Evolutionary conservation across 2,329 filamentous ascomycete genomes (phyloP).

Genomic region (Aspergillus versicolor): DNA sequence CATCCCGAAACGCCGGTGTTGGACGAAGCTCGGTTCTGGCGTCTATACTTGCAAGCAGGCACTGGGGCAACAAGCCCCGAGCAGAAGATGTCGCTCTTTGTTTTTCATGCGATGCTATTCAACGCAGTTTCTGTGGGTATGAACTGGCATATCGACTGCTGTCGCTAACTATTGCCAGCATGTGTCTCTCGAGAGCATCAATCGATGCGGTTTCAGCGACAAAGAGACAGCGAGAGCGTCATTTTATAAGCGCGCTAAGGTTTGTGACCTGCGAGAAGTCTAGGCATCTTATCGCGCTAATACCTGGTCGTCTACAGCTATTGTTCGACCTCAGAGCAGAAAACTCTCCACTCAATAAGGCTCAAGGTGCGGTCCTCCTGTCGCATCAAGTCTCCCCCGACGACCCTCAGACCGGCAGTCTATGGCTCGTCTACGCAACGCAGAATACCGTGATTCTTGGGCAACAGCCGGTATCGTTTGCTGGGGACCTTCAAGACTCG

Average conservation of each 20-base stretch:
- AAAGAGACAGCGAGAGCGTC: slow-evolving; percentile 1
- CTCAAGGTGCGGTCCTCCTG: slow-evolving; percentile 8
- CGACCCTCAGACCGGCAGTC: slow-evolving; percentile 4
- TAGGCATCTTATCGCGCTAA: background rate
- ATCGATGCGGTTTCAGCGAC: slow-evolving; percentile 5
- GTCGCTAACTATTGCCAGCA: background rate
- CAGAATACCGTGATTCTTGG: slow-evolving; percentile 7
- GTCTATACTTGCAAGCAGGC: background rate
- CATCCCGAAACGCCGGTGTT: slow-evolving; percentile 5
- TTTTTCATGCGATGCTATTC: slow-evolving; percentile 9
- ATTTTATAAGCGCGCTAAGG: slow-evolving; percentile 9
- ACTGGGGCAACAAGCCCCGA: background rate
- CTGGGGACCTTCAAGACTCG: background rate
- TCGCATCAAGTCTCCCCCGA: slow-evolving; percentile 6
- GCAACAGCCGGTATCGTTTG: slow-evolving; percentile 1
- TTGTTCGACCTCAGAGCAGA: slow-evolving; percentile 6
- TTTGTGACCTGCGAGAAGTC: background rate
- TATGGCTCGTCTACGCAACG: slow-evolving; percentile 6
- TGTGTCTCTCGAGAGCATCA: slow-evolving; percentile 5
- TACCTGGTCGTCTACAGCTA: background rate
- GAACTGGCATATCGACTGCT: background rate
- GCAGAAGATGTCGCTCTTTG: slow-evolving; percentile 9
- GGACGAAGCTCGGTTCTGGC: slow-evolving; percentile 9
- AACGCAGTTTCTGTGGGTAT: slow-evolving; percentile 1
- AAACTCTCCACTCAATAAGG: background rate